Evolutionary conservation across 2,329 filamentous ascomycete species (phyloP), one percentile per base, ranked within the genome.

Genomic region (Calonectria montana): DNA sequence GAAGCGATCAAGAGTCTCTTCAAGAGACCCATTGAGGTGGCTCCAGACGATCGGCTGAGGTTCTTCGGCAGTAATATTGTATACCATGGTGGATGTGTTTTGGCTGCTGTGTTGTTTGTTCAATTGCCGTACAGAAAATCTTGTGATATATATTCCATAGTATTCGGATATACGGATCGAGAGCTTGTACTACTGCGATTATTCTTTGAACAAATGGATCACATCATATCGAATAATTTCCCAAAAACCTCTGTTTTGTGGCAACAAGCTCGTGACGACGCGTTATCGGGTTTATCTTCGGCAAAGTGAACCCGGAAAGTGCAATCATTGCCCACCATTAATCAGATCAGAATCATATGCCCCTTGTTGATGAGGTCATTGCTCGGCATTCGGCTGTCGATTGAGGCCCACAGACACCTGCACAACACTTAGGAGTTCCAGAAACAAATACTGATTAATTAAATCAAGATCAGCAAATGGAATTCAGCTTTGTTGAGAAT

Each of bases 11-110:
- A 65, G 45, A 23, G 50, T 47, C 31, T 50, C 62, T 3, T 65
- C 45, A n/a, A 48, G 10, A 10, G 29, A 50, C 9, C 62, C 62
- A 13, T 65, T 65, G 10, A 65, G 41, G 31, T 67, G 65, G 3
- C 18, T 63, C 66, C 66, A 69, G 29, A 69, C 66, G 9, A n/a
- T 25, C 8, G 43, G 57, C 23, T 69, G 66, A 6, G 66, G 63
- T 31, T 69, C 66, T 1, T 69, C 45, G 25, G 53, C 57, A 10
- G 66, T 69, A 16, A 69, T 69, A 15, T 69, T 69, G 25, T 69
- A 69, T 3, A 68, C 65, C 66, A 69, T 63, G 41, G 21, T 69
- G 66, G 5, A 25, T 31, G 41, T 27, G 18, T 21, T 6, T 15
- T 48, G 27, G 1, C 15, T 18, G 12, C 27, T 23, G 10, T 48